Percentiles rank a stretch among this genome's conserved stretches.
Evolutionary conservation across 176 grass and related monocot genomes (phyloP).

Genomic region (Dendrocalamus sinicus): DNA sequence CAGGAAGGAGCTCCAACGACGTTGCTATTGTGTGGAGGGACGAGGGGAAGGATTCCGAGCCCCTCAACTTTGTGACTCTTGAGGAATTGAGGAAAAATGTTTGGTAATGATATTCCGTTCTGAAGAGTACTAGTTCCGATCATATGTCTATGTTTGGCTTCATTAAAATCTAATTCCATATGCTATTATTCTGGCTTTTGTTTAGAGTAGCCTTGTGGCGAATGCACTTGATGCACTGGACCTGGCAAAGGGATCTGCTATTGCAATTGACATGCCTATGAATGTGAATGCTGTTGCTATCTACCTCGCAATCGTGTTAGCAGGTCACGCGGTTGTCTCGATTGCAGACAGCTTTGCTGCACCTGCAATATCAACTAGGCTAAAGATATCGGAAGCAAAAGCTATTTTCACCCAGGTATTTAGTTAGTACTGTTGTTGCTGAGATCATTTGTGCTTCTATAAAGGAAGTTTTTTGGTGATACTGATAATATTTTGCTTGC

Average conservation of each 20-base stretch:
- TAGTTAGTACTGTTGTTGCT: conserved; percentile 3
- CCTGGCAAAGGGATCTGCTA: conserved; percentile 83
- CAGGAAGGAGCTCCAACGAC: conserved; percentile 50
- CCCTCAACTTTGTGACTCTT: conserved; percentile 71
- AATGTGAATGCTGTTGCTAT: conserved; percentile 77
- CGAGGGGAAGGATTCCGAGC: conserved; percentile 68
- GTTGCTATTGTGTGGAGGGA: conserved; percentile 79
- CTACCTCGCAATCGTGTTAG: conserved; percentile 86
- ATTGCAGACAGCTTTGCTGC: conserved; percentile 99
- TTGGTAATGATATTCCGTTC: conserved; percentile 56
- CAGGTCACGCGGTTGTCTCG: conserved; percentile 84
- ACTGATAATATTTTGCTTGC: conserved; percentile 46
- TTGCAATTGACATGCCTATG: conserved; percentile 99
- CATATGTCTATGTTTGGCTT: background rate
- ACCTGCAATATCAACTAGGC: conserved; percentile 73
- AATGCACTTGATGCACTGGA: conserved; percentile 76
- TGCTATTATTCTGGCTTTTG: conserved; percentile 7
- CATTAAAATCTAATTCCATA: background rate
- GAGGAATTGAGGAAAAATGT: conserved; percentile 77
- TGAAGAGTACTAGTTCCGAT: background rate
- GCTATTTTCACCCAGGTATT: conserved; percentile 97
- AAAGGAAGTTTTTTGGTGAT: background rate
- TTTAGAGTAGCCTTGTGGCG: conserved; percentile 69
- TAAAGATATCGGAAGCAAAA: conserved; percentile 88
- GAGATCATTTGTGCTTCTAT: conserved; percentile 3